These are phyloP conservation scores for Seminavis robusta DNA, from an alignment of 108 stramenopile genomes.

Conservation along the genomic window DNA sequence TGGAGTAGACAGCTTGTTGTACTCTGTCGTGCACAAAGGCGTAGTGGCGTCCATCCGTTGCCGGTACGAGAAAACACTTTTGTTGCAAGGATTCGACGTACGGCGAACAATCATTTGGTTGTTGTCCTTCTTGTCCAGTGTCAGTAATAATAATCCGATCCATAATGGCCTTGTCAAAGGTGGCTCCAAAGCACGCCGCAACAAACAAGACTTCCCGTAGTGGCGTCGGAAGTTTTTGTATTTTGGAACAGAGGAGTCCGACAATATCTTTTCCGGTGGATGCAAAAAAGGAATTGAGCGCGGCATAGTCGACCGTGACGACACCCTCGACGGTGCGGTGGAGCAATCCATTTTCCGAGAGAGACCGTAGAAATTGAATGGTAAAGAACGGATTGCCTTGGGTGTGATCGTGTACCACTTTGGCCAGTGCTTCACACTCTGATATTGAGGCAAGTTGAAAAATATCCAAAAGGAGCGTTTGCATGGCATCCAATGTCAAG, in stretches of 20 bases:
- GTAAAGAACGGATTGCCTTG: conserved; percentile 1
- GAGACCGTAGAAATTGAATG: conserved; percentile 2
- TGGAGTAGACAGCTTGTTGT: conserved; percentile 31
- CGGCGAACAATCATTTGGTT: neutral
- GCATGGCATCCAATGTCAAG: conserved; percentile 1
- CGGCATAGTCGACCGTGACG: neutral
- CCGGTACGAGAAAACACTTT: neutral
- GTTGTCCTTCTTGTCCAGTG: neutral
- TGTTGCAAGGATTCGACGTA: too few relatives aligned
- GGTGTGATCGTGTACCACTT: neutral
- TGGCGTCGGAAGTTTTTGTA: neutral
- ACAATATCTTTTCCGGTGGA: too few relatives aligned
- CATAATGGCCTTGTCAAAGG: conserved; percentile 1
- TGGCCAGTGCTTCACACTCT: neutral
- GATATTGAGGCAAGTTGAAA: neutral
- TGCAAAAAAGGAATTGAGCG: neutral
- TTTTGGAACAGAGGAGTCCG: neutral
- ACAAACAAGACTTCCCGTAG: conserved; percentile 1
- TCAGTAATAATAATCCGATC: neutral
- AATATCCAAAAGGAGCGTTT: neutral
- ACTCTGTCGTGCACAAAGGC: conserved; percentile 40
- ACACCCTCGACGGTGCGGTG: neutral
- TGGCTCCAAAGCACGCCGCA: conserved; percentile 3
- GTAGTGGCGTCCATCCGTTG: conserved; percentile 1
- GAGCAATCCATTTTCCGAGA: conserved; percentile 1